Base-by-base conservation (phyloP, 2,329 filamentous ascomycete species). In the Diaporthe citri region DNA sequence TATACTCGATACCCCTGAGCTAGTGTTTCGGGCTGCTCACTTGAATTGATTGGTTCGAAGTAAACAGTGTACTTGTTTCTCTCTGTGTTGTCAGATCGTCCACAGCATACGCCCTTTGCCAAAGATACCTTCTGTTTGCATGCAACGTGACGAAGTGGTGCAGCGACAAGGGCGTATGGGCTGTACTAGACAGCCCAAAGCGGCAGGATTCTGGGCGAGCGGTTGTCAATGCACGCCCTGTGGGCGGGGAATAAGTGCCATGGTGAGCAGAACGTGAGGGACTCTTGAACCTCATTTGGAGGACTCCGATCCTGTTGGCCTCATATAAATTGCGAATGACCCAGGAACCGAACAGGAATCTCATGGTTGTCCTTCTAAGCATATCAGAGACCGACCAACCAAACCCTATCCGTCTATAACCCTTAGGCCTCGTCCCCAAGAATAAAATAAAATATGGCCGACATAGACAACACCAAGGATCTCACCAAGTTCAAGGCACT, bases 401-500 rank as follows among this genome's bases (percentile, higher is more conserved):
- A 31, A 43, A 31, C 20, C 20, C 12, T 13, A 17, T 25, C 36
- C 13, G 20, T 43, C 36, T 8, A 25, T 5, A 25, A 25, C 4
- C 25, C 17, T 17, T n/a, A 51, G 36, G 6, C n/a, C 22, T 1
- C 43, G 1, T 12, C 28, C 15, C 4, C 22, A 5, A 2, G n/a
- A 28, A 67, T 5, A 28, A 25, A 20, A 28, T 22, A n/a, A 57
- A 31, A 22, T 51, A 76, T 76, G 75, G 69, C 75, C 5, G 31
- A 74, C 0, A 52, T 60, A 51, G 36, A 74, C 59, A 71, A 71
- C 62, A 71, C 60, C 52, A 55, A 43, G 12, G 46, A 78, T 76
- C 79, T 82, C 15, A 80, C 77, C 25, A 59, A 75, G 62, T 86
- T 81, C 76, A 78, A 79, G 22, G 81, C 84, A 75, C 89, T 95